These are phyloP conservation scores for Sporisorium iseilematis-ciliati DNA, from an alignment of 1,284 basidiomycete genomes.

Conservation along the genomic window DNA sequence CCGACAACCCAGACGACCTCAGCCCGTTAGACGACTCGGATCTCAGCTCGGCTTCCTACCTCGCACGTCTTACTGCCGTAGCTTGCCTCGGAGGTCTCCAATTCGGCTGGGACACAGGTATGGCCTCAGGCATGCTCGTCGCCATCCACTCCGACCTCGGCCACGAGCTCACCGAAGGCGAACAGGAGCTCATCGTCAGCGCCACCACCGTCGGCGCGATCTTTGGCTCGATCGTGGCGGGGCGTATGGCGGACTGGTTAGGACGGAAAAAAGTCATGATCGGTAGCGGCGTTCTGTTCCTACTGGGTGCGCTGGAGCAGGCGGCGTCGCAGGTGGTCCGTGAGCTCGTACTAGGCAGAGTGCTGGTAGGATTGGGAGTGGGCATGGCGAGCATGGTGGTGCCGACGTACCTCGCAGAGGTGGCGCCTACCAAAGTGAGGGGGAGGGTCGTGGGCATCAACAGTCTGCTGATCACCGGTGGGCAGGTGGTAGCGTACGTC, in stretches of 20 bases:
- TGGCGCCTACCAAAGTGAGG: slow-evolving; percentile 55
- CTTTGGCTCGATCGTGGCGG: slow-evolving; percentile 53
- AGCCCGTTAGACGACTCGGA: slow-evolving; percentile 33
- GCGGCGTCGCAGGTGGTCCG: slow-evolving; percentile 57
- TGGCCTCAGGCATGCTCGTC: slow-evolving; percentile 60
- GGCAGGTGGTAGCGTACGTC: slow-evolving; percentile 62
- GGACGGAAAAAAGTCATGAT: slow-evolving; percentile 62
- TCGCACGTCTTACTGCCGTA: slow-evolving; percentile 48
- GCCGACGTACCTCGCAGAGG: slow-evolving; percentile 59
- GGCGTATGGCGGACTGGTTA: slow-evolving; percentile 52
- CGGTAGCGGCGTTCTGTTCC: slow-evolving; percentile 52
- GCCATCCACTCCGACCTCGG: slow-evolving; percentile 58
- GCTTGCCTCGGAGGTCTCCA: slow-evolving; percentile 55
- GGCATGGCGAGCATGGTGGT: slow-evolving; percentile 60
- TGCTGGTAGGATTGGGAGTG: slow-evolving; percentile 59
- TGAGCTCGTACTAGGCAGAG: slow-evolving; percentile 60
- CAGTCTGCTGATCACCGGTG: slow-evolving; percentile 61
- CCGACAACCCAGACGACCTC: slow-evolving; percentile 16
- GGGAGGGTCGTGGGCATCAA: slow-evolving; percentile 61
- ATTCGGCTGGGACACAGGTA: slow-evolving; percentile 60
- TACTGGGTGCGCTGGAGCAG: slow-evolving; percentile 62
- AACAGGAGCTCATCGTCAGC: slow-evolving; percentile 63
- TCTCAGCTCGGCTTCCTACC: slow-evolving; percentile 37
- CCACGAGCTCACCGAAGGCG: slow-evolving; percentile 54
- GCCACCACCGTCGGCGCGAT: slow-evolving; percentile 64